phyloP scores from a whole-genome alignment of 129 eudicot genomes.

The Rutidosis leptorrhynchoides region DNA sequence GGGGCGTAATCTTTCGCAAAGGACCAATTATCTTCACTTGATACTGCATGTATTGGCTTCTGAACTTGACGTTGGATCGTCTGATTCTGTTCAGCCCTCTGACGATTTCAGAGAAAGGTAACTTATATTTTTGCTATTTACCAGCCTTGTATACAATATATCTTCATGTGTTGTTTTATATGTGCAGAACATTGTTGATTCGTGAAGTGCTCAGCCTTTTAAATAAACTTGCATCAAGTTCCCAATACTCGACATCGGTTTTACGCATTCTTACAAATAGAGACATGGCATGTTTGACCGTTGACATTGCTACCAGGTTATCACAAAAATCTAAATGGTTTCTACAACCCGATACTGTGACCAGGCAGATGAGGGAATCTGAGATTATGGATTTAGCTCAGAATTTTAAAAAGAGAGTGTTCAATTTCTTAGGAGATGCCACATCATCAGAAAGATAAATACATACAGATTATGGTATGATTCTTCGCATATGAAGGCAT shows the following conservation, averaged over 20 bases:
- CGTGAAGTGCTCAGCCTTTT: constrained; percentile 73
- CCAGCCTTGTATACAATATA: constrained; percentile 7
- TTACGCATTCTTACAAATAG: constrained; percentile 60
- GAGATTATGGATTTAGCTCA: constrained; percentile 66
- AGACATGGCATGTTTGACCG: constrained; percentile 56
- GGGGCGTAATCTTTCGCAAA: constrained; percentile 39
- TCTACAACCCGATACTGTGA: constrained; percentile 41
- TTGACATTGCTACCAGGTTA: constrained; percentile 60
- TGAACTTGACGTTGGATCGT: constrained; percentile 53
- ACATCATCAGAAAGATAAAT: constrained; percentile 19
- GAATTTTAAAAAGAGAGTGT: constrained; percentile 59
- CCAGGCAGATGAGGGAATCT: constrained; percentile 52
- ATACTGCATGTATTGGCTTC: constrained; percentile 61
- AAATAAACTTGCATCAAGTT: constrained; percentile 69
- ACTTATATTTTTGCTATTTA: background rate
- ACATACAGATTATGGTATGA: background rate
- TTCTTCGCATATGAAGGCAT: background rate
- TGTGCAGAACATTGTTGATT: constrained; percentile 72
- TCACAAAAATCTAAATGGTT: constrained; percentile 40
- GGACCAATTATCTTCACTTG: constrained; percentile 47
- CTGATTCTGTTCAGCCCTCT: constrained; percentile 36
- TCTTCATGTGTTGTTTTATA: background rate
- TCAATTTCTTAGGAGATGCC: constrained; percentile 52
- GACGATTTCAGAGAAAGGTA: constrained; percentile 68
- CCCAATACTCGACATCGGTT: constrained; percentile 53